phyloP scores from a whole-genome alignment of 1,139 yeast species.

The Candida sp. region DNA sequence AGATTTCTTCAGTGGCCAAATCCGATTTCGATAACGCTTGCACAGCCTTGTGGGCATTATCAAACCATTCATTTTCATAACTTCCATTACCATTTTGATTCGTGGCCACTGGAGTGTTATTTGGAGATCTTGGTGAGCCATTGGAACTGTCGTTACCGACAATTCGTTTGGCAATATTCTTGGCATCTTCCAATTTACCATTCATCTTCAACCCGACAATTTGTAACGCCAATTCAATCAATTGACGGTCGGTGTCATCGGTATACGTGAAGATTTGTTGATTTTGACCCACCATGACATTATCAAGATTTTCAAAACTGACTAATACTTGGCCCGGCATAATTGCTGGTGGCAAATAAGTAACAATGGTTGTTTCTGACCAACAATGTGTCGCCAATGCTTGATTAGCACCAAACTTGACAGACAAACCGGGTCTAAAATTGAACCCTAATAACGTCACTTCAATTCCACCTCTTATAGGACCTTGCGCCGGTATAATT shows the following conservation, averaged over 20 bases:
- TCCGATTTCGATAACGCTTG: slow-evolving; percentile 46
- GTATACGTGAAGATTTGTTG: slow-evolving; percentile 78
- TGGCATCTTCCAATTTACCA: slow-evolving; percentile 90
- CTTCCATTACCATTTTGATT: slow-evolving; percentile 9
- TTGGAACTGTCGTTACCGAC: slow-evolving; percentile 53
- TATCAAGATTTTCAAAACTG: slow-evolving; percentile 58
- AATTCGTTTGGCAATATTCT: slow-evolving; percentile 82
- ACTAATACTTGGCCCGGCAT: slow-evolving; percentile 91
- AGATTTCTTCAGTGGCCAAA: slow-evolving; percentile 52
- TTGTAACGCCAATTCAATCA: slow-evolving; percentile 88
- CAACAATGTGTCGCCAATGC: slow-evolving; percentile 93
- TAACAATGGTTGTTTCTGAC: slow-evolving; percentile 92
- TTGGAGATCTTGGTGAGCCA: slow-evolving; percentile 4
- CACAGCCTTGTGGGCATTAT: slow-evolving; percentile 44
- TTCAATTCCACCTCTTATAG: slow-evolving; percentile 93
- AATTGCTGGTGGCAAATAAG: slow-evolving; percentile 88
- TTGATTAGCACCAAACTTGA: slow-evolving; percentile 80
- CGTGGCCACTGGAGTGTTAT: slow-evolving; percentile 5
- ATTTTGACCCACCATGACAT: slow-evolving; percentile 30
- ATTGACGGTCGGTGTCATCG: slow-evolving; percentile 90
- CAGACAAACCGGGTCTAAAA: slow-evolving; percentile 77
- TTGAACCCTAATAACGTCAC: slow-evolving; percentile 86
- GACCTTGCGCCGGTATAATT: slow-evolving; percentile 93
- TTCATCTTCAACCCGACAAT: slow-evolving; percentile 95
- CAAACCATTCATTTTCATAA: slow-evolving; percentile 43